Base-by-base conservation (phyloP, 1,284 basidiomycete species). In the Sporisorium exsertum region DNA sequence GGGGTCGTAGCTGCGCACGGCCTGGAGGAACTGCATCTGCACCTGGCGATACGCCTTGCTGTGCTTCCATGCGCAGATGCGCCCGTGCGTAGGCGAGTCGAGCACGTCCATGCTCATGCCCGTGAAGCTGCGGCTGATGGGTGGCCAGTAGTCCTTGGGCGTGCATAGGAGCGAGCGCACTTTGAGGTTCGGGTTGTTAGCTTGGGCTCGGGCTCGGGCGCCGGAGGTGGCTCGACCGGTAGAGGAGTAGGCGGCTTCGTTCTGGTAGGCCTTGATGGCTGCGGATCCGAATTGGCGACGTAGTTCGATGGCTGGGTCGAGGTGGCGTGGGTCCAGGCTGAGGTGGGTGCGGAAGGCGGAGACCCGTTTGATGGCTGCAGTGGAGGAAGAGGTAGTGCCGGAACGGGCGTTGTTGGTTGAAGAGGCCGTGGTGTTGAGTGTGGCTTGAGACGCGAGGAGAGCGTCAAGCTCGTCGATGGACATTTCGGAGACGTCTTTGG, bases 1-100 rank as follows among this genome's bases (percentile, higher is more conserved):
- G 5, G 81, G 77, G 26, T 84, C 83, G 62, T 77, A 78, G 13
- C 82, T 83, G 6, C 72, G 64, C 0, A 84, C 82, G 1, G 83
- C 83, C 60, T 83, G 81, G 20, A 84, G 67, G 63, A 85, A 85
- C 58, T 83, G 80, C 58, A 81, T 67, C 56, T 85, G 83, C 4
- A 81, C 80, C 57, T 82, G 76, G 32, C 71, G 64, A 53, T 85
- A 85, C 2, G 81, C 80, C 33, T 73, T 77, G 68, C 74, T 72
- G 62, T 84, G 82, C 33, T 69, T 72, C 78, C 78, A 84, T 32
- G 63, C 63, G 51, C 76, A 84, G 33, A 81, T 56, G 3, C 78
- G 78, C 4, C 81, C 81, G 22, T 56, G 12, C 1, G 49, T 35
- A 9, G 64, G 62, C 5, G 60, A 65, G 18, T 79, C 78, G 47